These are phyloP conservation scores for Globisporangium polare DNA, from an alignment of 352 stramenopile genomes.

Conservation along the genomic window DNA sequence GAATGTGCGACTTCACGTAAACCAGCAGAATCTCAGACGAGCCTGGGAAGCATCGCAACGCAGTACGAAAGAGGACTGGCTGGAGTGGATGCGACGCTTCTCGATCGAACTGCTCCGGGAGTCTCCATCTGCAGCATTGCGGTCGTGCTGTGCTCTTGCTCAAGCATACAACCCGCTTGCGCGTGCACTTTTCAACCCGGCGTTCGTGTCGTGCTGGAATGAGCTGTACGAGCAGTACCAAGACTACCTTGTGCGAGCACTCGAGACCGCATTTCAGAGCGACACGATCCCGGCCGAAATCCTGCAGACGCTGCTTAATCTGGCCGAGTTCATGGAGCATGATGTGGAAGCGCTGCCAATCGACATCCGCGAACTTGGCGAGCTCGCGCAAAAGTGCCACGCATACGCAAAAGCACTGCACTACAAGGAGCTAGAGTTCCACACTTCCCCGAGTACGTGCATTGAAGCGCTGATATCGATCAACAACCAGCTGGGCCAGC, in stretches of 20 bases:
- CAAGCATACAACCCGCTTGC: constrained; percentile 97
- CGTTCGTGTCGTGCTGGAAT: constrained; percentile 99
- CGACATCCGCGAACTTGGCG: constrained; percentile 93
- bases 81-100: constrained; percentile 97
- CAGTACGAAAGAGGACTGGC: constrained; percentile 92
- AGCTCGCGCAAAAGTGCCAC: constrained; percentile 95
- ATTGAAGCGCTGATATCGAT: constrained; percentile 99
- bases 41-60: constrained; percentile 95
- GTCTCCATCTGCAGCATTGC: constrained; percentile 92
- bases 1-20: constrained; percentile 84
- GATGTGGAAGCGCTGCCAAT: constrained; percentile 96
- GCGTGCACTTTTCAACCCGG: constrained; percentile 96
- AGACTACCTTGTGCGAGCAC: constrained; percentile 88
- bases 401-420: constrained; percentile 95
- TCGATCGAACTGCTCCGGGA: constrained; percentile 96
- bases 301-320: constrained; percentile 94
- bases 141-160: constrained; percentile 91
- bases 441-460: constrained; percentile 88
- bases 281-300: constrained; percentile 95
- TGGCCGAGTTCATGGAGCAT: constrained; percentile 99
- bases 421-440: constrained; percentile 98
- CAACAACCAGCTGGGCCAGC: constrained; percentile 97
- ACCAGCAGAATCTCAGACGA: constrained; percentile 90
- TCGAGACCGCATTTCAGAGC: constrained; percentile 94
- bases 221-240: constrained; percentile 94